Conservation (phyloP, 129 eudicot species). For the Gnaphalium uliginosum region DNA sequence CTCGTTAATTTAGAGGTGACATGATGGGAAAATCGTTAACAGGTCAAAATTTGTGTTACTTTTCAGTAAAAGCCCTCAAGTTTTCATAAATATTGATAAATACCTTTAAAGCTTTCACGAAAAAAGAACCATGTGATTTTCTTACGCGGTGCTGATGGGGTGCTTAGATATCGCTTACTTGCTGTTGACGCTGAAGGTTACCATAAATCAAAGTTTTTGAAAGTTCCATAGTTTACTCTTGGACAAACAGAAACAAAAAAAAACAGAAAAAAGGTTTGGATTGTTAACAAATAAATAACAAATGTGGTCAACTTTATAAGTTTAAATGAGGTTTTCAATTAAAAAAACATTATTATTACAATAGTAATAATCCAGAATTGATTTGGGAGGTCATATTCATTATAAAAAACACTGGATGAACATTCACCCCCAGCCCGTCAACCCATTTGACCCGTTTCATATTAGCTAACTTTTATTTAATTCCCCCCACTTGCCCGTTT, state of each 20-base stretch:
- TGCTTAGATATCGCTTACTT: too few species aligned
- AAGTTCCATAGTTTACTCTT: not conserved
- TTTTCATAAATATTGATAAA: not conserved
- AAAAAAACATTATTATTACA: not conserved
- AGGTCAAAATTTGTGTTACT: too few species aligned
- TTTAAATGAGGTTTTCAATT: not conserved
- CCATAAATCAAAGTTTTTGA: not conserved
- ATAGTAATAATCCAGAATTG: not conserved
- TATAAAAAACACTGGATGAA: not conserved
- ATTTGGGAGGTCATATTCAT: not conserved
- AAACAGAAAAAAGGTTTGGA: too few species aligned
- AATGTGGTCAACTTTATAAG: too few species aligned
- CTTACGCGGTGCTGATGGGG: not conserved
- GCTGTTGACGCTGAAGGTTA: too few species aligned
- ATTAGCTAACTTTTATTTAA: not conserved
- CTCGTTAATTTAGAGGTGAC: not conserved
- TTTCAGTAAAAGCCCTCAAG: not conserved
- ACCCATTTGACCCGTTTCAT: conserved; percentile 6
- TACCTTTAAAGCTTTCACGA: not conserved
- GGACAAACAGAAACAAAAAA: too few species aligned
- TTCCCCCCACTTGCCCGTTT: not conserved
- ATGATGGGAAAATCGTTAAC: not conserved
- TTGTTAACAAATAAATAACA: too few species aligned
- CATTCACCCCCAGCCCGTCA: too few species aligned
- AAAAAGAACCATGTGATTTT: not conserved